These are phyloP conservation scores for Cytospora schulzeri DNA, from an alignment of 2,329 filamentous ascomycete species.

Conservation along the genomic window DNA sequence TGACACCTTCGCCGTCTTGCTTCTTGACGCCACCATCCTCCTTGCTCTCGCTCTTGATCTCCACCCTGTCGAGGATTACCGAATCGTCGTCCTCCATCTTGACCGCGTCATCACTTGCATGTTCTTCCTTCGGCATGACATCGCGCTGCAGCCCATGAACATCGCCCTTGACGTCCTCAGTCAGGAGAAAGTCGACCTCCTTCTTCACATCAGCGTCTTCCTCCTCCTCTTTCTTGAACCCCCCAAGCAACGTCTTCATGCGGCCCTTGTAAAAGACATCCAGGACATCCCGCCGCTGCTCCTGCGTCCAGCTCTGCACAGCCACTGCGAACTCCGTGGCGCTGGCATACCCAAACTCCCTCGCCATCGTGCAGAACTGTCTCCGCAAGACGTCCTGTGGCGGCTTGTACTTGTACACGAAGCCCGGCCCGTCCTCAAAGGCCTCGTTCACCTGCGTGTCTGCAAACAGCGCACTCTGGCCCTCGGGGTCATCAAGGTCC, in stretches of 20 bases:
- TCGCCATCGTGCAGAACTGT: constrained; percentile 91
- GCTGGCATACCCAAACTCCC: constrained; percentile 72
- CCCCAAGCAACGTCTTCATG: constrained; percentile 50
- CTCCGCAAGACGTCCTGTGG: constrained; percentile 72
- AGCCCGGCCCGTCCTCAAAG: constrained; percentile 31
- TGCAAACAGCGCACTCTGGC: constrained; percentile 60
- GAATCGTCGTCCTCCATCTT: constrained; percentile 32
- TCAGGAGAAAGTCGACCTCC: constrained; percentile 20
- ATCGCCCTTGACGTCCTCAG: constrained; percentile 16
- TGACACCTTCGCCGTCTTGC: neutral
- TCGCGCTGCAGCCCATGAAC: constrained; percentile 5
- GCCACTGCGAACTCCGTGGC: constrained; percentile 85
- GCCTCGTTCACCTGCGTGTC: constrained; percentile 46
- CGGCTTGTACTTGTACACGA: constrained; percentile 65
- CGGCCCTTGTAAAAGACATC: constrained; percentile 78
- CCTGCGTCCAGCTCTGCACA: constrained; percentile 89
- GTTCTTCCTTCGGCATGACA: constrained; percentile 2
- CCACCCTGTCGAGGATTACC: neutral
- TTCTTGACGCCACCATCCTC: neutral
- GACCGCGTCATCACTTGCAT: neutral
- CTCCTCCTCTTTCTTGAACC: constrained; percentile 31
- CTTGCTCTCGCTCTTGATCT: constrained; percentile 3
- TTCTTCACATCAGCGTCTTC: constrained; percentile 25
- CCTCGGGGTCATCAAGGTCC: constrained; percentile 35
- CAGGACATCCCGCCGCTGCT: constrained; percentile 74